A percentile compares a stretch with the other conserved stretches of the same genome.
These are phyloP conservation scores for Aspergillus incahuasiensis DNA, from an alignment of 495 filamentous ascomycete genomes.

Conservation along the genomic window DNA sequence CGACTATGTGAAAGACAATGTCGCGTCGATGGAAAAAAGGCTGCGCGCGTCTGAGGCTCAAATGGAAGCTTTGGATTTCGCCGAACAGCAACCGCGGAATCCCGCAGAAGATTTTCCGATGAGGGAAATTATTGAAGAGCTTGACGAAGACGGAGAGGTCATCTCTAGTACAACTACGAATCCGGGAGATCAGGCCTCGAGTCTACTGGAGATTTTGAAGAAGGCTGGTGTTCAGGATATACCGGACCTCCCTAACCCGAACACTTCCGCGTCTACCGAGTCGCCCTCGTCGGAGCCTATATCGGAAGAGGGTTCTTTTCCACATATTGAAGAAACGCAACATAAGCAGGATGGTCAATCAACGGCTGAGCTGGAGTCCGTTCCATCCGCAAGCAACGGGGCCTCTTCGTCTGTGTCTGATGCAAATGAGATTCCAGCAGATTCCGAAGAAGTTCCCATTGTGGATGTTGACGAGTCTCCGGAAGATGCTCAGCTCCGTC, in stretches of 20 bases:
- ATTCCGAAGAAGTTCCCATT: constrained; percentile 28
- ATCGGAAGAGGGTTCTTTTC: neutral
- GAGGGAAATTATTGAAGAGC: constrained; percentile 82
- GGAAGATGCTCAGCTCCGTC: constrained; percentile 76
- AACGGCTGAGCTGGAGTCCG: neutral
- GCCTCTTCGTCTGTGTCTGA: constrained; percentile 13
- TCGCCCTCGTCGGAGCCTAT: neutral
- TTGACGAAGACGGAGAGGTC: constrained; percentile 89
- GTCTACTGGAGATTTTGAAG: constrained; percentile 61
- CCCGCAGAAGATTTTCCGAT: constrained; percentile 54
- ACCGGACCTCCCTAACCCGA: constrained; percentile 23
- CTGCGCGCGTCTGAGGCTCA: constrained; percentile 64
- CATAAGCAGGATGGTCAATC: neutral
- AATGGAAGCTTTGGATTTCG: constrained; percentile 46
- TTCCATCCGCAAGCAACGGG: constrained; percentile 3
- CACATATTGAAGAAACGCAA: neutral
- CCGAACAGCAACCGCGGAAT: constrained; percentile 22
- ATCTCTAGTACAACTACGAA: constrained; percentile 57
- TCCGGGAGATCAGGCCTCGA: constrained; percentile 55
- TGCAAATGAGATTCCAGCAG: constrained; percentile 20
- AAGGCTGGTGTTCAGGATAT: constrained; percentile 64
- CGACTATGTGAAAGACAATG: constrained; percentile 84
- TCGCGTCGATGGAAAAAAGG: constrained; percentile 58
- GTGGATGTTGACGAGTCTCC: constrained; percentile 58
- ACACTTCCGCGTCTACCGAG: neutral